Conservation (phyloP, 2,329 filamentous ascomycete species). For the Penicillium sp. region DNA sequence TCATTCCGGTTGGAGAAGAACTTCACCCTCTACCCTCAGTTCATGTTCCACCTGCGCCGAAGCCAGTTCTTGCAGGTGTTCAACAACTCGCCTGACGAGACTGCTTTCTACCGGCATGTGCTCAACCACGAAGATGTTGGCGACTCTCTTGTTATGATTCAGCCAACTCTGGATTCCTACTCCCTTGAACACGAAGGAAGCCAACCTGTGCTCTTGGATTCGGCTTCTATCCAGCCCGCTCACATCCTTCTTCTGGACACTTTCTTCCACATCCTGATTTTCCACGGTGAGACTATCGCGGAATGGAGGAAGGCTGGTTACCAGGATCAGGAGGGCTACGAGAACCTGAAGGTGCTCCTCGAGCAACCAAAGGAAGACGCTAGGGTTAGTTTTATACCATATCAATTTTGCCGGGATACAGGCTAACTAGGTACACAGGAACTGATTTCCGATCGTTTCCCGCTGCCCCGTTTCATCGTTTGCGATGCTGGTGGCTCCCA, state of each 20-base stretch:
- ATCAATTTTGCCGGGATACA: no score
- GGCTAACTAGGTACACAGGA: no score
- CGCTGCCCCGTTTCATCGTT: constrained; percentile 95
- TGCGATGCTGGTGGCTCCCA: constrained; percentile 98
- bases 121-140: constrained; percentile 94
- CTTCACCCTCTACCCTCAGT: constrained; percentile 96
- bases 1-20: constrained; percentile 98
- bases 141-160: constrained; percentile 97
- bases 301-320: constrained; percentile 99
- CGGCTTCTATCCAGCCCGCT: constrained; percentile 86
- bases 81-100: constrained; percentile 98
- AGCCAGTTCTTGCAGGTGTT: constrained; percentile 98
- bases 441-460: constrained; percentile 69
- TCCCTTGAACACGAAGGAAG: constrained; percentile 92
- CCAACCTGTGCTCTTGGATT: constrained; percentile 88
- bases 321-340: constrained; percentile 94
- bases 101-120: constrained; percentile 95
- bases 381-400: constrained; percentile 61
- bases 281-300: constrained; percentile 94
- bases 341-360: constrained; percentile 81
- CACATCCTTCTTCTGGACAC: constrained; percentile 92
- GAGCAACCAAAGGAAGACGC: constrained; percentile 96
- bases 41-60: constrained; percentile 97
- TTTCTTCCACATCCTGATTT: constrained; percentile 99
- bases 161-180: constrained; percentile 93